Percentiles rank a stretch among this genome's conserved stretches.
phyloP scores from a whole-genome alignment of 1,139 yeast species.

The Kazachstania sp. region DNA sequence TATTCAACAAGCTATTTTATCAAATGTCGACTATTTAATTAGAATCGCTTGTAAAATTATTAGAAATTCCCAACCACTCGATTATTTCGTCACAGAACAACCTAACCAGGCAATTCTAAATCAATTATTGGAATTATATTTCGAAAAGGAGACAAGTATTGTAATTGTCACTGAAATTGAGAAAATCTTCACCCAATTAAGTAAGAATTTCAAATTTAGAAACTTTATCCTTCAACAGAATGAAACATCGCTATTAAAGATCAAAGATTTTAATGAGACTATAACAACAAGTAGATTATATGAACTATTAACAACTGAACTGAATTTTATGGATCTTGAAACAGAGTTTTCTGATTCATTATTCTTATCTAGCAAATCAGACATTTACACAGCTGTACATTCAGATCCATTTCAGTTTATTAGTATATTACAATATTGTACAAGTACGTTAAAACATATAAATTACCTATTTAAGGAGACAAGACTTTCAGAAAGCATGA shows the following conservation, averaged over 20 bases:
- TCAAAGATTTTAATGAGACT: slow-evolving; percentile 16
- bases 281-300: slow-evolving; percentile 24
- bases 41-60: slow-evolving; percentile 29
- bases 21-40: slow-evolving; percentile 23
- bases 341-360: slow-evolving; percentile 24
- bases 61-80: slow-evolving; percentile 30
- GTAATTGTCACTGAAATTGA: slow-evolving; percentile 29
- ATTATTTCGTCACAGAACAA: slow-evolving; percentile 27
- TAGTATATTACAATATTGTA: slow-evolving; percentile 27
- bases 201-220: slow-evolving; percentile 26
- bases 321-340: slow-evolving; percentile 15
- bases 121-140: slow-evolving; percentile 14
- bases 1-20: slow-evolving; percentile 26
- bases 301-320: slow-evolving; percentile 21
- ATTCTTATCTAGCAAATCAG: slow-evolving; percentile 17
- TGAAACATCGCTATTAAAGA: slow-evolving; percentile 11
- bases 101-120: slow-evolving; percentile 14
- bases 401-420: slow-evolving; percentile 28
- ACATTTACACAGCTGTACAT: slow-evolving; percentile 12
- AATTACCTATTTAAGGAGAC: slow-evolving; percentile 2
- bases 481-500: neutral
- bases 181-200: slow-evolving; percentile 17
- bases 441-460: slow-evolving; percentile 16
- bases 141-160: slow-evolving; percentile 18
- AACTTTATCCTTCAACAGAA: slow-evolving; percentile 27